Conservation (phyloP, 2,329 filamentous ascomycete genomes). For the Colletotrichum magnum region DNA sequence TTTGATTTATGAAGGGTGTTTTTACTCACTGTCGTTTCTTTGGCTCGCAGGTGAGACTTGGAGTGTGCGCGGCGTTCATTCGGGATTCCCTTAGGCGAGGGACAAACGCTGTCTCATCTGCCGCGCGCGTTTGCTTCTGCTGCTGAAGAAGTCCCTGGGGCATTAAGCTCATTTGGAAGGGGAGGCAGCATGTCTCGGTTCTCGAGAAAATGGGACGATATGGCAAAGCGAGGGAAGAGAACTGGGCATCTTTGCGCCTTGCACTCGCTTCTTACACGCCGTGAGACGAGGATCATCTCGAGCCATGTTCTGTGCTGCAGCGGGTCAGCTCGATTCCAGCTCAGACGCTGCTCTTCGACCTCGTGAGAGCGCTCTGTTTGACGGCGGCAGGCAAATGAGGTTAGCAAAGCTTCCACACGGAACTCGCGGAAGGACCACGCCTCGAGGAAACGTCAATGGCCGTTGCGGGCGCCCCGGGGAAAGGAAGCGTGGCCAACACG, state of each 20-base stretch:
- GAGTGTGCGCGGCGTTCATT: neutral
- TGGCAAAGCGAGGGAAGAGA: too few relatives aligned
- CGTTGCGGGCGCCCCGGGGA: too few relatives aligned
- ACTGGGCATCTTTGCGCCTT: neutral
- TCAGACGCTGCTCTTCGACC: neutral
- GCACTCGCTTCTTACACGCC: conserved; percentile 8
- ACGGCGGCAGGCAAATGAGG: too few relatives aligned
- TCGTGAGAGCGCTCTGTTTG: neutral
- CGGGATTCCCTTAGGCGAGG: conserved; percentile 13
- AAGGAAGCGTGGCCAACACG: too few relatives aligned
- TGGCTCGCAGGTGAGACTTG: too few relatives aligned
- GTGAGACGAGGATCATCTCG: conserved; percentile 19
- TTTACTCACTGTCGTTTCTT: too few relatives aligned
- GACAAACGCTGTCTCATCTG: conserved; percentile 26
- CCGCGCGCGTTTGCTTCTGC: neutral
- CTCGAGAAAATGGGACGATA: neutral
- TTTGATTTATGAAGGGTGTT: neutral
- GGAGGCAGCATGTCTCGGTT: neutral
- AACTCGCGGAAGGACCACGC: neutral
- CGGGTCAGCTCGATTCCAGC: neutral
- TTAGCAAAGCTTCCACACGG: conserved; percentile 3
- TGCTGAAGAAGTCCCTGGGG: neutral
- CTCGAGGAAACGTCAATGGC: too few relatives aligned
- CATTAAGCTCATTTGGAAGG: conserved; percentile 20
- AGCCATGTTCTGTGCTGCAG: conserved; percentile 9